Base-by-base conservation (phyloP, 257 asterid genomes). In the Linaria vulgaris region DNA sequence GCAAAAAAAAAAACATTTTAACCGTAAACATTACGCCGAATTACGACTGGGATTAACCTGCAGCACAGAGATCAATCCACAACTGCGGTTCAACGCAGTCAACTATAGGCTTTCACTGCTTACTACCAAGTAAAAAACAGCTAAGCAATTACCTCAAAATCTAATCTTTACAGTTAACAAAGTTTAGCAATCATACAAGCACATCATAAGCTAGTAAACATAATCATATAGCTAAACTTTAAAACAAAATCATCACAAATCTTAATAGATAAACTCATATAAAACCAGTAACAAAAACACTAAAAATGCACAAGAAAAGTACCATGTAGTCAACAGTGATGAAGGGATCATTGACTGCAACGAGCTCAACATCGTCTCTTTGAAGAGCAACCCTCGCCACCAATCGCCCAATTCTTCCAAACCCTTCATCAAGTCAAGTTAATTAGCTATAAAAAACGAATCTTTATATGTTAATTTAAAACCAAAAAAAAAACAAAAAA, bases 361-460 rank as follows among this genome's bases (percentile, higher is more conserved):
- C 96, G 54, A 90, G 95, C 62, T 90, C 97, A 12, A 82, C 80
- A 70, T 90, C 96, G 38, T 85, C 92, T 39, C 97, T 88, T 61
- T 82, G 96, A 17, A 85, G 79, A 38, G 91, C 81, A 46, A 90
- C 95, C 72, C 97, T 85, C 0, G 95, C 96, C 2, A 90, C 97
- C 90, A 90, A 85, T 59, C 95, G 95, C 1, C 96, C 97, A 64
- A 88, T 88, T 63, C 97, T 88, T 72, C 97, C 97, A 51, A 90
- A 90, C 21, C 97, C 96, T 90, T 38, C 41, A 34, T 34, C 41
- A 11, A 54, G 46, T 6, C 41, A 34, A 34, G 9, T 34, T 34
- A 34, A 11, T 34, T 34, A 34, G 41, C 25, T 5, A 0, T 23
- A 17, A 56, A 13, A 1, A 53, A 27, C 38, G 22, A 43, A 27